Percentiles rank a stretch among this genome's conserved stretches.
Evolutionary conservation across 2,329 filamentous ascomycete genomes (phyloP).

Genomic region (Fusarium sp.): DNA sequence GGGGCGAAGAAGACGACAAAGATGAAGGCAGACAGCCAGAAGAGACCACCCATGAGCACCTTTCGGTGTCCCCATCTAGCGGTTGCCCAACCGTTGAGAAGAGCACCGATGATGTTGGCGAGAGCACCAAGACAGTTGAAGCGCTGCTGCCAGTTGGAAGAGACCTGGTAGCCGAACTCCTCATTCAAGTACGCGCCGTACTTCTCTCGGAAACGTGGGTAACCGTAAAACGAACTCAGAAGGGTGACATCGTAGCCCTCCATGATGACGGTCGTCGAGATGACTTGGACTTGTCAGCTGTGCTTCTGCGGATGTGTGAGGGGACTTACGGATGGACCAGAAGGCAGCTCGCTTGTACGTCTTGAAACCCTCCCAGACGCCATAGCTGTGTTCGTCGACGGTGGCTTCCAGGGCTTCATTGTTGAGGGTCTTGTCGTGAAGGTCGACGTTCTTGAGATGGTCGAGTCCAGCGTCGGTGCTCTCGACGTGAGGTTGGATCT

Average conservation of each 20-base stretch:
- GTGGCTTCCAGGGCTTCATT: conserved; percentile 56
- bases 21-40: conserved; percentile 60
- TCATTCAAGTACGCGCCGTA: conserved; percentile 57
- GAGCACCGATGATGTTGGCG: conserved; percentile 57
- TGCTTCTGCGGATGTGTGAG: too few relatives aligned
- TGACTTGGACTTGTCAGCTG: conserved; percentile 48
- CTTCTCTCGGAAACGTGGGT: conserved; percentile 56
- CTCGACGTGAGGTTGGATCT: conserved; percentile 50
- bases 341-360: conserved; percentile 59
- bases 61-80: conserved; percentile 60
- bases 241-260: conserved; percentile 66
- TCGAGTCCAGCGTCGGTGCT: conserved; percentile 50
- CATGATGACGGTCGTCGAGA: conserved; percentile 65
- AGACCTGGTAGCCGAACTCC: conserved; percentile 61
- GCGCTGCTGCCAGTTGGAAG: conserved; percentile 66
- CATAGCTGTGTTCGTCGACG: conserved; percentile 56
- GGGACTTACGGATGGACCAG: conserved; percentile 57
- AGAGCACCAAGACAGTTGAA: conserved; percentile 57
- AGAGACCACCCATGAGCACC: conserved; percentile 60
- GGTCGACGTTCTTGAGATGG: conserved; percentile 53
- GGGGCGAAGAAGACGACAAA: conserved; percentile 66
- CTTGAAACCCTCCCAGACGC: conserved; percentile 55
- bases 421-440: conserved; percentile 57
- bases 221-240: conserved; percentile 63
- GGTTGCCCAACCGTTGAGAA: conserved; percentile 61